Evolutionary conservation across 495 filamentous ascomycete species (phyloP).

Genomic region (Pyronema omphalodes): DNA sequence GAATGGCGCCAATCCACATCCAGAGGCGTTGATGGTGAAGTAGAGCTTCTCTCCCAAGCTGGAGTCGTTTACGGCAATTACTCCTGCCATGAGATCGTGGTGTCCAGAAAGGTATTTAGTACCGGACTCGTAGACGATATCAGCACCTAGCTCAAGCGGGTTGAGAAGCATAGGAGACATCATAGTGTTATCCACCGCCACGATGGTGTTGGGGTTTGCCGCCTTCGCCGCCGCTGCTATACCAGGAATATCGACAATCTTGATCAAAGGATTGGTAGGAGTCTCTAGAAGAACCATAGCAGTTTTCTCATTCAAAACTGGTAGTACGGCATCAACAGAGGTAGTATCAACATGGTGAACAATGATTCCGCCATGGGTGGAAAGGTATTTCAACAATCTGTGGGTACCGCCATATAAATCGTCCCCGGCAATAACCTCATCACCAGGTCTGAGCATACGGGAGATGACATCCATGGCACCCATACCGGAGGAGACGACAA

Average conservation of each 20-base stretch:
- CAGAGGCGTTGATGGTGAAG: constrained; percentile 89
- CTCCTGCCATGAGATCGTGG: constrained; percentile 96
- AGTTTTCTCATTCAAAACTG: constrained; percentile 58
- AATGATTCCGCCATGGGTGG: constrained; percentile 66
- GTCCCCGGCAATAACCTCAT: constrained; percentile 92
- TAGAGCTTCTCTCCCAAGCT: constrained; percentile 72
- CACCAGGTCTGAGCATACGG: constrained; percentile 77
- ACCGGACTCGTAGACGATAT: constrained; percentile 91
- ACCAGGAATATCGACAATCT: constrained; percentile 75
- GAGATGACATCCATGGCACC: constrained; percentile 92
- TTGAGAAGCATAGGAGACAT: constrained; percentile 82
- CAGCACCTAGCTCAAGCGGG: constrained; percentile 81
- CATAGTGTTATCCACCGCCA: constrained; percentile 97
- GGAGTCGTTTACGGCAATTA: constrained; percentile 72
- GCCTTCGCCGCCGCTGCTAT: constrained; percentile 61
- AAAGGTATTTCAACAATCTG: constrained; percentile 77
- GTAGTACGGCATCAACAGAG: constrained; percentile 41
- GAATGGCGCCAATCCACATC: constrained; percentile 82
- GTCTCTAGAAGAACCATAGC: constrained; percentile 93
- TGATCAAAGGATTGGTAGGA: constrained; percentile 93
- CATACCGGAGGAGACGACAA: constrained; percentile 93
- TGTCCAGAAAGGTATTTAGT: constrained; percentile 97
- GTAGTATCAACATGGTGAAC: constrained; percentile 97
- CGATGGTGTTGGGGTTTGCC: constrained; percentile 60
- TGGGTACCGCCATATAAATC: constrained; percentile 95